phyloP scores from a whole-genome alignment of 305 asterid species.

The Solanum hybrid region DNA sequence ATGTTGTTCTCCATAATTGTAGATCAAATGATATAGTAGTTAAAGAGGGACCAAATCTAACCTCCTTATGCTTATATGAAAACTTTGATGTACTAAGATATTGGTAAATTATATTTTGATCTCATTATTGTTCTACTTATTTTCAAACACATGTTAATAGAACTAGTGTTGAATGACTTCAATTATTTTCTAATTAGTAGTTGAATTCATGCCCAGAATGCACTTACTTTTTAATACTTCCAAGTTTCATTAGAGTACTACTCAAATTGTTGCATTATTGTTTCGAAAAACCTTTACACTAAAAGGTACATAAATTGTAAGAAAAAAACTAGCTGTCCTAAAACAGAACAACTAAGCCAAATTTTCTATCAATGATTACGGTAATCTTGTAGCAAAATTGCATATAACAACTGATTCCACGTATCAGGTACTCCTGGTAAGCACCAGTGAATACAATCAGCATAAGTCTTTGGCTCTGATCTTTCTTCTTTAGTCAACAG shows the following conservation, averaged over 20 bases:
- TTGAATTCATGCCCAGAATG: neutral
- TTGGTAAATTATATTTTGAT: neutral
- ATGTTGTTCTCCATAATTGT: neutral
- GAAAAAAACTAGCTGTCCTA: neutral
- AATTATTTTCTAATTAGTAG: neutral
- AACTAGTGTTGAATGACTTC: neutral
- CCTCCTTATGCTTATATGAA: neutral
- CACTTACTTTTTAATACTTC: neutral
- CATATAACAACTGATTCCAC: constrained; percentile 78
- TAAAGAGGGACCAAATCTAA: neutral
- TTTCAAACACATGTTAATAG: neutral
- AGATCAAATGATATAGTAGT: neutral
- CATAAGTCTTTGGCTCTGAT: constrained; percentile 51
- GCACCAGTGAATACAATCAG: constrained; percentile 99
- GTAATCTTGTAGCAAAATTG: constrained; percentile 68
- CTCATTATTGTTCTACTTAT: neutral
- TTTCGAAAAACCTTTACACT: neutral
- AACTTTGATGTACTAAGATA: neutral
- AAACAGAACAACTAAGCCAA: neutral
- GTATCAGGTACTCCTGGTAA: constrained; percentile 88
- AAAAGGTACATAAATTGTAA: neutral
- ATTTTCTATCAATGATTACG: constrained; percentile 4
- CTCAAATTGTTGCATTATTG: neutral
- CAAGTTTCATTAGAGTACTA: neutral
- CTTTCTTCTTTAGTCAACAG: constrained; percentile 67